phyloP scores from a whole-genome alignment of 1,284 basidiomycete genomes.

The Naganishia sp. region DNA sequence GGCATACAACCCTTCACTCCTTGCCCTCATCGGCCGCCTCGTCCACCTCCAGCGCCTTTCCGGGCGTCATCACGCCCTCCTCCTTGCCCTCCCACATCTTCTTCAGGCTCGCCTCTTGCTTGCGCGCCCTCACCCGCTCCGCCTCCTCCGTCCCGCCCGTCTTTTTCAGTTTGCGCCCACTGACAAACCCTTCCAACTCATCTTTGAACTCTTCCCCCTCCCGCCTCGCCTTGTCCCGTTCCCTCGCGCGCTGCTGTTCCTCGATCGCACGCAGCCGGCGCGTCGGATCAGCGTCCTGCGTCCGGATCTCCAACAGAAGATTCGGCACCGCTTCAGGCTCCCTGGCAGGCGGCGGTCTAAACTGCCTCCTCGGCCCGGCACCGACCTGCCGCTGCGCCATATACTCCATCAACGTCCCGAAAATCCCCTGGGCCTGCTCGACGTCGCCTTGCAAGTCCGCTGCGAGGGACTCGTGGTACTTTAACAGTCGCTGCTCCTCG shows the following conservation, averaged over 20 bases:
- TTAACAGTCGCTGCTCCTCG: conserved; percentile 93
- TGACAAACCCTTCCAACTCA: conserved; percentile 80
- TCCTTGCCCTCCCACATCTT: conserved; percentile 66
- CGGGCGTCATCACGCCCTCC: background rate
- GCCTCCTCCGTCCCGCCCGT: conserved; percentile 90
- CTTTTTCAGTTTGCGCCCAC: conserved; percentile 81
- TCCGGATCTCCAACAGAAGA: conserved; percentile 79
- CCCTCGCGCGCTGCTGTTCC: conserved; percentile 73
- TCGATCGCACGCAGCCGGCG: conserved; percentile 86
- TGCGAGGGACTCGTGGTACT: conserved; percentile 87
- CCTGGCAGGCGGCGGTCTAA: conserved; percentile 36
- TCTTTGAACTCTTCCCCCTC: conserved; percentile 69
- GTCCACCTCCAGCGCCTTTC: background rate
- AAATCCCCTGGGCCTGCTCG: conserved; percentile 79
- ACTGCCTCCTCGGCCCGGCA: conserved; percentile 19
- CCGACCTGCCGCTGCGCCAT: conserved; percentile 64
- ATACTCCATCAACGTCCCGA: conserved; percentile 82
- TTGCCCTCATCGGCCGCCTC: background rate
- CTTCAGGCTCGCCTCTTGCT: conserved; percentile 78
- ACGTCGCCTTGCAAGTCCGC: conserved; percentile 87
- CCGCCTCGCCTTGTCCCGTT: conserved; percentile 68
- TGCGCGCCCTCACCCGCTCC: conserved; percentile 77
- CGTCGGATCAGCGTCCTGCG: conserved; percentile 73
- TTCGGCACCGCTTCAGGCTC: conserved; percentile 58
- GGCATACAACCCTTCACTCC: conserved; percentile 52